A percentile compares a stretch with the other conserved stretches of the same genome.
These are phyloP conservation scores for Dorcoceras hygrometricum DNA, from an alignment of 257 asterid genomes.

Conservation along the genomic window DNA sequence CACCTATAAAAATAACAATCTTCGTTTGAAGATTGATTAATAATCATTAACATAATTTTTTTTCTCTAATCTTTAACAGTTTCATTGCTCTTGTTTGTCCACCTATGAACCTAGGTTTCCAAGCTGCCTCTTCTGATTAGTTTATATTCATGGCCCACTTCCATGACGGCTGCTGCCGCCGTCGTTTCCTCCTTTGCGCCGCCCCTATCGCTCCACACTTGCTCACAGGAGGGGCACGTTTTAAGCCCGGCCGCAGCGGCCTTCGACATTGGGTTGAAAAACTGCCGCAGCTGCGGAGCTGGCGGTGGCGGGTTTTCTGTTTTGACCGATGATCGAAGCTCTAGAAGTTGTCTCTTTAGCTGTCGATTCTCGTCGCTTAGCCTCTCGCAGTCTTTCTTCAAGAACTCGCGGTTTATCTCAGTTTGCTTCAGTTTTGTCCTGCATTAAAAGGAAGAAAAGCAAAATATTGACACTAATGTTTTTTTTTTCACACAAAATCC, in stretches of 20 bases:
- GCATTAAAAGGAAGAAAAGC: slow-evolving; percentile 13
- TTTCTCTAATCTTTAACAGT: background rate
- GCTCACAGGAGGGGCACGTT: slow-evolving; percentile 11
- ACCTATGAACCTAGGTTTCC: slow-evolving; percentile 31
- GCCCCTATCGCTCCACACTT: slow-evolving; percentile 31
- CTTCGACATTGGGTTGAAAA: slow-evolving; percentile 21
- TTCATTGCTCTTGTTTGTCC: slow-evolving; percentile 14
- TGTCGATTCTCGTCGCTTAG: slow-evolving; percentile 50
- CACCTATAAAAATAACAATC: no score
- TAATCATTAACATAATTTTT: background rate
- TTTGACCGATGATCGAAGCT: slow-evolving; percentile 39
- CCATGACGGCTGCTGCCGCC: slow-evolving; percentile 22
- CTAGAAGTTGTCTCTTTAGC: slow-evolving; percentile 55
- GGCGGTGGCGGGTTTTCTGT: slow-evolving; percentile 20
- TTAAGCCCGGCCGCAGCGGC: slow-evolving; percentile 4
- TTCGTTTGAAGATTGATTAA: background rate
- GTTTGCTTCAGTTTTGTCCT: slow-evolving; percentile 89
- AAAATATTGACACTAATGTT: no score
- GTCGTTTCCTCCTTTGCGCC: slow-evolving; percentile 30
- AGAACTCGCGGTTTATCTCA: slow-evolving; percentile 57
- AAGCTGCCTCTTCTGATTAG: slow-evolving; percentile 30
- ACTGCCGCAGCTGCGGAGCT: background rate
- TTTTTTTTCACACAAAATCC: no score
- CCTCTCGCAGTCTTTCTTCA: slow-evolving; percentile 63
- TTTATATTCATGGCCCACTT: slow-evolving; percentile 36